Evolutionary conservation across 805 yeast species (phyloP).

Genomic region (Clavispora fructus): DNA sequence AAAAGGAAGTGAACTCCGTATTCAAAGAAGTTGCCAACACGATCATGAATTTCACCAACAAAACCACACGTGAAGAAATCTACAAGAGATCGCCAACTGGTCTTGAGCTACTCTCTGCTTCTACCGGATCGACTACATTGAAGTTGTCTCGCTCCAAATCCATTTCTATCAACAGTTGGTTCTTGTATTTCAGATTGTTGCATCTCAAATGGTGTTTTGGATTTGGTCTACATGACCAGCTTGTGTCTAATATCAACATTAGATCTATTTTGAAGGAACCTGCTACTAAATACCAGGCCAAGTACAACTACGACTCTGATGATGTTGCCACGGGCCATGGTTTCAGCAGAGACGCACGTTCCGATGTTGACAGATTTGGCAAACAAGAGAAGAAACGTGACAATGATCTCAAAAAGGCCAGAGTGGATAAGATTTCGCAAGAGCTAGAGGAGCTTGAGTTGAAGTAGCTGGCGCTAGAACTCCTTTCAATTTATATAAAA

Average conservation of each 20-base stretch:
- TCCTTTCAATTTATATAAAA: neutral
- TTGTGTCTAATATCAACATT: conserved; percentile 32
- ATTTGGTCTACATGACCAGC: conserved; percentile 47
- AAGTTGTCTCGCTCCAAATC: conserved; percentile 42
- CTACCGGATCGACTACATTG: conserved; percentile 34
- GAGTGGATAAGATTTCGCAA: conserved; percentile 29
- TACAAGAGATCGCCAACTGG: conserved; percentile 34
- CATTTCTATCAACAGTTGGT: conserved; percentile 47
- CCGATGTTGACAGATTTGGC: conserved; percentile 13
- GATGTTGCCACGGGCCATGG: conserved; percentile 2
- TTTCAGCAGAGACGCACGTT: conserved; percentile 9
- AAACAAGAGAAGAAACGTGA: conserved; percentile 29
- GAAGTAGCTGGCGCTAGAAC: neutral
- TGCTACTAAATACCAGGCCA: conserved; percentile 14
- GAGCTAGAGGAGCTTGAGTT: conserved; percentile 26
- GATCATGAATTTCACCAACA: conserved; percentile 35
- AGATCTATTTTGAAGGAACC: conserved; percentile 35
- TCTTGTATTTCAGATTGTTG: conserved; percentile 41
- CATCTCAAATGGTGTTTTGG: conserved; percentile 49
- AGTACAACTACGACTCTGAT: conserved; percentile 7
- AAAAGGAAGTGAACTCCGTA: conserved; percentile 52
- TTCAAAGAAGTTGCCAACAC: conserved; percentile 55
- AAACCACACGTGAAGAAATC: conserved; percentile 28
- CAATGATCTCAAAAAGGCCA: conserved; percentile 32
- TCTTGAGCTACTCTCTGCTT: conserved; percentile 23